These are phyloP conservation scores for Exophiala sideris DNA, from an alignment of 2,329 filamentous ascomycete genomes.

Conservation along the genomic window DNA sequence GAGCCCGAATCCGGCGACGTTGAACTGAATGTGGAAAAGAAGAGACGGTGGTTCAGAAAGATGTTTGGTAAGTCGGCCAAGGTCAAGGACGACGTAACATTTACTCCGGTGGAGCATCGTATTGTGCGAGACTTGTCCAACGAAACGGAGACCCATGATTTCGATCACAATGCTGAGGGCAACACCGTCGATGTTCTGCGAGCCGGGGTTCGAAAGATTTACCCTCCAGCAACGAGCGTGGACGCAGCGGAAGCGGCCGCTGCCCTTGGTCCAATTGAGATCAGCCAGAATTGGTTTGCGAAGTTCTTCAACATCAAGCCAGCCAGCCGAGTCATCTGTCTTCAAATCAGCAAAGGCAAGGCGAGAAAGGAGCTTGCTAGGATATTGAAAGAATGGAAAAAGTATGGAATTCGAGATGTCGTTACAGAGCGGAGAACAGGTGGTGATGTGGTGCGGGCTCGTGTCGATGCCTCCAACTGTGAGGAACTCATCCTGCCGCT, in stretches of 20 bases:
- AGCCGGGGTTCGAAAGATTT: constrained; percentile 4
- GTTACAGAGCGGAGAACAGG: constrained; percentile 75
- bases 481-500: constrained; percentile 39
- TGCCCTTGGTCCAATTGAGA: constrained; percentile 53
- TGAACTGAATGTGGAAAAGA: constrained; percentile 25
- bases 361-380: constrained; percentile 73
- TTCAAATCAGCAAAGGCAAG: constrained; percentile 67
- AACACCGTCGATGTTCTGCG: not conserved
- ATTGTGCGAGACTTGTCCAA: constrained; percentile 21
- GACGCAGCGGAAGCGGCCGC: constrained; percentile 21
- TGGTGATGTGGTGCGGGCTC: constrained; percentile 65
- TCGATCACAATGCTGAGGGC: not conserved
- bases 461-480: constrained; percentile 76
- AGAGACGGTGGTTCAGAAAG: constrained; percentile 29
- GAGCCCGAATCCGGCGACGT: constrained; percentile 15
- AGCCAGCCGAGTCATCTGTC: constrained; percentile 69
- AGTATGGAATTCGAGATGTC: constrained; percentile 76
- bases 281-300: constrained; percentile 81
- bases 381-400: constrained; percentile 74
- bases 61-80: constrained; percentile 25
- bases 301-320: constrained; percentile 88
- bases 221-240: constrained; percentile 23
- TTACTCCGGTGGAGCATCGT: constrained; percentile 20
- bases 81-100: constrained; percentile 43
- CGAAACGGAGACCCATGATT: constrained; percentile 8